A percentile compares a stretch with the other conserved stretches of the same genome.
Evolutionary conservation across 2,329 filamentous ascomycete species (phyloP).

Genomic region (Fusarium newnesense): DNA sequence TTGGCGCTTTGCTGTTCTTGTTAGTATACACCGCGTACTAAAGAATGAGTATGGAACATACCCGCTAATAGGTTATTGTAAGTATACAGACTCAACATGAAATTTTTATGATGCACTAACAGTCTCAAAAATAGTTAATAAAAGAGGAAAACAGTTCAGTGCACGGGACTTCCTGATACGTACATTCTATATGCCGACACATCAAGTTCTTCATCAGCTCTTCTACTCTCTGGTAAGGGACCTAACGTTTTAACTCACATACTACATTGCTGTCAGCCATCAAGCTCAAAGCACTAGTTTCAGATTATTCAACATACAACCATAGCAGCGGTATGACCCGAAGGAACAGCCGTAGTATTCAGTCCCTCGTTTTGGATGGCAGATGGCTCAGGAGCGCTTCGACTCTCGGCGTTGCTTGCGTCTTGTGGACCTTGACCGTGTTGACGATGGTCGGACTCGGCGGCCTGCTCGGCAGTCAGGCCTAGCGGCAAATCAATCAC

Average conservation of each 20-base stretch:
- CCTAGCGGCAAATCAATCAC: background rate
- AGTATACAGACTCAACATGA: background rate
- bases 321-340: background rate
- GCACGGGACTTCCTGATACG: background rate
- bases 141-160: accelerated
- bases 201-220: background rate
- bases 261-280: background rate
- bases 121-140: background rate
- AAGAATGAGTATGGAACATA: background rate
- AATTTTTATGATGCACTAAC: background rate
- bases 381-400: background rate
- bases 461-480: background rate
- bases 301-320: background rate
- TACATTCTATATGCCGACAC: background rate
- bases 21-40: background rate
- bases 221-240: too few species aligned
- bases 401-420: background rate
- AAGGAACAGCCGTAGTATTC: background rate
- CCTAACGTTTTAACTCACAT: background rate
- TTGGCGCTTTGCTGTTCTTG: background rate
- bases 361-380: background rate
- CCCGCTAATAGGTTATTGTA: background rate
- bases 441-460: background rate
- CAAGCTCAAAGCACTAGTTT: background rate
- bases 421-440: background rate